These are phyloP conservation scores for Nannochloris sp. DNA, from an alignment of 139 green algal species.

Conservation along the genomic window DNA sequence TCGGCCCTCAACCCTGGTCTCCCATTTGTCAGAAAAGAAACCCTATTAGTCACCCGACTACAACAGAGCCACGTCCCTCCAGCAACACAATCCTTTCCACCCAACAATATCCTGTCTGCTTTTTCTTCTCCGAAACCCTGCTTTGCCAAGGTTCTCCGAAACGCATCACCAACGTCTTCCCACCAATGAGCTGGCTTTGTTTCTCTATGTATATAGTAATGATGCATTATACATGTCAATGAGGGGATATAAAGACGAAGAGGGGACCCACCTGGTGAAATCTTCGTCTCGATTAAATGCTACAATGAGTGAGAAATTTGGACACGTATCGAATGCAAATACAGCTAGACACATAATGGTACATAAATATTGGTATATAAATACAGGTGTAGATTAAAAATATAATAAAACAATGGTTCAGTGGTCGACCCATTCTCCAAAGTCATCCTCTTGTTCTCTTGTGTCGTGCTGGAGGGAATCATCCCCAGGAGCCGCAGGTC, in stretches of 20 bases:
- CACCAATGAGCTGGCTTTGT: slow-evolving; percentile 6
- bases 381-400: no score
- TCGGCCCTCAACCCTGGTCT: background rate
- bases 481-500: no score
- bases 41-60: background rate
- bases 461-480: no score
- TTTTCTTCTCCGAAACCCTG: background rate
- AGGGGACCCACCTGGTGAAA: slow-evolving; percentile 30
- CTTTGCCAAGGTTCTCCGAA: background rate
- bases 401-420: no score
- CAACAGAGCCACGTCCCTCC: slow-evolving; percentile 22
- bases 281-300: slow-evolving; percentile 76
- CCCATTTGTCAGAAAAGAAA: slow-evolving; percentile 10
- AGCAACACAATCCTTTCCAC: slow-evolving; percentile 1
- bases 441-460: no score
- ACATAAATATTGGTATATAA: no score
- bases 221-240: background rate
- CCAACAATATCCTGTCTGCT: slow-evolving; percentile 2
- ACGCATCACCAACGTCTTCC: no score
- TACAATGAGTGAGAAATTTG: slow-evolving; percentile 41
- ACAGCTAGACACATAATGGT: slow-evolving; percentile 51
- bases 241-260: background rate
- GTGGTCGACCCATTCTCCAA: no score
- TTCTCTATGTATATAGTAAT: background rate
- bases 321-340: slow-evolving; percentile 41